A percentile compares a stretch with the other conserved stretches of the same genome.
phyloP scores from a whole-genome alignment of 1,139 yeast genomes.

The Hyphopichia buzzinii region DNA sequence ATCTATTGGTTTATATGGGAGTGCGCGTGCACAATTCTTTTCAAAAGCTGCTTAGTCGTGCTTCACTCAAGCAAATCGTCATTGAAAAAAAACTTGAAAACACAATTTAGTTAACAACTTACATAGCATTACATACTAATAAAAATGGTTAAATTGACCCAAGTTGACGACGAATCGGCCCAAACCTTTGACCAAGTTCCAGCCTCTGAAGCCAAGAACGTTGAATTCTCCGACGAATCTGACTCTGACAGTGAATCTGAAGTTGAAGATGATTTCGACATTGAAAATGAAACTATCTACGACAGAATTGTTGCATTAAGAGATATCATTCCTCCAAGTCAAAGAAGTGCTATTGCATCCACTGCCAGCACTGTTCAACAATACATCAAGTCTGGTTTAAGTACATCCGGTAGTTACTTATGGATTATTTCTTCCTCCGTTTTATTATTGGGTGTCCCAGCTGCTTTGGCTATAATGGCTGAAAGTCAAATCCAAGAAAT shows the following conservation, averaged over 20 bases:
- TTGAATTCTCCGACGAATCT: conserved; percentile 27
- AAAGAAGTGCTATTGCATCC: conserved; percentile 53
- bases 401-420: conserved; percentile 68
- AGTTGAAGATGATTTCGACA: conserved; percentile 71
- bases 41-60: conserved; percentile 1
- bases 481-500: conserved; percentile 93
- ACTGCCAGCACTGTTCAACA: conserved; percentile 34
- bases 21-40: too few relatives aligned
- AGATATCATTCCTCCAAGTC: conserved; percentile 88
- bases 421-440: conserved; percentile 88
- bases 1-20: too few relatives aligned
- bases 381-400: conserved; percentile 44
- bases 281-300: conserved; percentile 75
- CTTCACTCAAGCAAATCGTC: conserved; percentile 1
- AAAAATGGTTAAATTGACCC: conserved; percentile 72
- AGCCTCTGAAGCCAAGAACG: conserved; percentile 24
- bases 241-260: conserved; percentile 58
- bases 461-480: conserved; percentile 81
- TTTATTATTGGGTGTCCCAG: conserved; percentile 87
- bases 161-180: conserved; percentile 58
- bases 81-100: neutral
- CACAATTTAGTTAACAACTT: neutral
- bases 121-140: neutral
- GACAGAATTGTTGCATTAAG: conserved; percentile 90
- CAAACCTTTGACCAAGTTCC: conserved; percentile 16